Conservation (phyloP, 805 yeast genomes). For the Dipodascopsis uninucleata region DNA sequence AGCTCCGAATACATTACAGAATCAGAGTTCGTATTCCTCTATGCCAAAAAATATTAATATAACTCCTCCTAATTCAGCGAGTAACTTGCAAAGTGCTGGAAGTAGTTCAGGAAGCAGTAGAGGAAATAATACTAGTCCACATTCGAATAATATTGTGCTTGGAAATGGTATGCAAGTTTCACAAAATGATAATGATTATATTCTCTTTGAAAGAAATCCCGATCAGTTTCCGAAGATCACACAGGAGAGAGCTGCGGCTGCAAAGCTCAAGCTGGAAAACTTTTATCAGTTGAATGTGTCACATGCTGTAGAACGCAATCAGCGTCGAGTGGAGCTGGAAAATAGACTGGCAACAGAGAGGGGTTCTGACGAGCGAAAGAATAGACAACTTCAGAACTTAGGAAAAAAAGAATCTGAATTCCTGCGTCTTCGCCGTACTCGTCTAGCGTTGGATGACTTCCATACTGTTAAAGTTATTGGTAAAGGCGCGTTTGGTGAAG, state of each 20-base stretch:
- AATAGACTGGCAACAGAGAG: conserved; percentile 64
- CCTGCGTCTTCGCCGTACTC: conserved; percentile 77
- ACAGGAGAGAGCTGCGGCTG: conserved; percentile 80
- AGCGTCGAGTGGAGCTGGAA: conserved; percentile 76
- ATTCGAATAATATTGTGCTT: too few species aligned
- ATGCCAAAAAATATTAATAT: too few species aligned
- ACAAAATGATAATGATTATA: conserved; percentile 46
- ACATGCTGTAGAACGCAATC: conserved; percentile 94
- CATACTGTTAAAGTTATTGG: conserved; percentile 87
- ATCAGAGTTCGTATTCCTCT: too few species aligned
- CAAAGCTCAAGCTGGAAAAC: conserved; percentile 76
- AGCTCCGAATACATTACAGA: too few species aligned
- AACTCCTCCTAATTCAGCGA: too few species aligned
- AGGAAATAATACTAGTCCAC: too few species aligned
- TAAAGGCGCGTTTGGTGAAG: conserved; percentile 98
- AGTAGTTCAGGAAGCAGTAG: conserved; percentile 2
- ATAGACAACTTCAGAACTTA: conserved; percentile 72
- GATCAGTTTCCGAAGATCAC: conserved; percentile 66
- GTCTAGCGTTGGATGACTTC: conserved; percentile 78
- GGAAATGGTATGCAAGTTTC: conserved; percentile 2
- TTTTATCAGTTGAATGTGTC: conserved; percentile 79
- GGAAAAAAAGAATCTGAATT: conserved; percentile 89
- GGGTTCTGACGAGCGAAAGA: conserved; percentile 79
- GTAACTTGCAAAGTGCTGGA: too few species aligned
- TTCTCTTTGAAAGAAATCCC: conserved; percentile 78